These are phyloP conservation scores for Solanum ossicruentum DNA, from an alignment of 257 asterid genomes.

Conservation along the genomic window DNA sequence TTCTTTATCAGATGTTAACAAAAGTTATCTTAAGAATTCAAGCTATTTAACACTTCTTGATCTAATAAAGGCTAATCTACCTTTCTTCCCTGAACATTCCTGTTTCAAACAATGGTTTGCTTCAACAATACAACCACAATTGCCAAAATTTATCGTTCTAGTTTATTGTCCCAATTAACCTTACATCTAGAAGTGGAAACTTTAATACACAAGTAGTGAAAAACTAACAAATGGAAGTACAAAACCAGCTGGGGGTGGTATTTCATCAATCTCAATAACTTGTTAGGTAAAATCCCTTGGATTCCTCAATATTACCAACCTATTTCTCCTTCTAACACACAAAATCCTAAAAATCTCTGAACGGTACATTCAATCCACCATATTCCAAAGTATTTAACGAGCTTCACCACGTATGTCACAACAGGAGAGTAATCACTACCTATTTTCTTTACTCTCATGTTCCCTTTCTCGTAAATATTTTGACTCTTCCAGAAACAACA, in stretches of 20 bases:
- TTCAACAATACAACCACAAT: not conserved
- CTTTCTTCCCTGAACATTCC: not conserved
- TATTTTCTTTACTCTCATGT: not conserved
- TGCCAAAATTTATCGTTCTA: not conserved
- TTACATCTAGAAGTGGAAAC: not conserved
- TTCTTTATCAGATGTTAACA: not conserved
- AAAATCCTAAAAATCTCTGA: not conserved
- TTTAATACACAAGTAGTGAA: not conserved
- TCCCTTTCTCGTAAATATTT: not conserved
- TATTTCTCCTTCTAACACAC: not conserved
- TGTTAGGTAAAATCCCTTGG: not conserved
- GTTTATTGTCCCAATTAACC: not conserved
- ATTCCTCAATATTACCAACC: not conserved
- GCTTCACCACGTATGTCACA: not conserved
- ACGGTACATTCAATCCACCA: not conserved
- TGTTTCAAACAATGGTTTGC: not conserved
- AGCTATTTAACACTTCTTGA: not conserved
- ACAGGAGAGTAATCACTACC: not conserved
- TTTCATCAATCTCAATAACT: not conserved
- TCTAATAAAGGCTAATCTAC: not conserved
- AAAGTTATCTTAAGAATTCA: not conserved
- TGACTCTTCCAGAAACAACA: accelerated
- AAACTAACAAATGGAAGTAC: not conserved
- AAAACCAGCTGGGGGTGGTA: not conserved
- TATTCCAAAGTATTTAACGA: not conserved